A percentile compares a stretch with the other conserved stretches of the same genome.
phyloP scores from a whole-genome alignment of 768 basidiomycete species.

The Auriscalpium vulgare region DNA sequence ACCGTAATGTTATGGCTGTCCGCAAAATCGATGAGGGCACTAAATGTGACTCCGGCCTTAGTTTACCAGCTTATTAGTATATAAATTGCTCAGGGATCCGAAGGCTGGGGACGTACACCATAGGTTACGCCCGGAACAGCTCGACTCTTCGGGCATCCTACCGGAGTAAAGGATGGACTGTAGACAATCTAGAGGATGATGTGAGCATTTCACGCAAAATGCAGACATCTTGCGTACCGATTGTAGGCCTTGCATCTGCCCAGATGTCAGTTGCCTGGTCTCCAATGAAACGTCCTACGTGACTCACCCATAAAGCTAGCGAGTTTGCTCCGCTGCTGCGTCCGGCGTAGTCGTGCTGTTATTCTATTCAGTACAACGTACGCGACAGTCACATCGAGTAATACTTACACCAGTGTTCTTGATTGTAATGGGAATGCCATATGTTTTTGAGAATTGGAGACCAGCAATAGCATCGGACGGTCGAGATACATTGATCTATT shows the following conservation, averaged over 20 bases:
- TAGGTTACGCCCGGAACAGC: slow-evolving; percentile 19
- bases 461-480: slow-evolving; percentile 20
- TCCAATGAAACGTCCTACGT: neutral
- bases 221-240: slow-evolving; percentile 2
- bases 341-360: slow-evolving; percentile 26
- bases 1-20: slow-evolving; percentile 28
- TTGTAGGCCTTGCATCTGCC: slow-evolving; percentile 13
- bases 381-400: neutral
- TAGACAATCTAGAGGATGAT: slow-evolving; percentile 9
- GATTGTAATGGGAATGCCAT: slow-evolving; percentile 20
- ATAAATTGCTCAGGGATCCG: neutral
- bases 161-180: slow-evolving; percentile 10
- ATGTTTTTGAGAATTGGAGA: slow-evolving; percentile 17
- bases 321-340: slow-evolving; percentile 20
- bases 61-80: neutral
- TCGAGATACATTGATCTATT: slow-evolving; percentile 20
- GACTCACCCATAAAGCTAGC: slow-evolving; percentile 20
- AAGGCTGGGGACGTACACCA: slow-evolving; percentile 15
- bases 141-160: slow-evolving; percentile 18
- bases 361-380: too few relatives aligned
- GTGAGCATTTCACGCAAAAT: neutral
- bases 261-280: neutral
- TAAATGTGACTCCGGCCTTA: slow-evolving; percentile 25
- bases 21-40: slow-evolving; percentile 27
- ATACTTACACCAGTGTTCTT: slow-evolving; percentile 22